Evolutionary conservation across 805 yeast genomes (phyloP), one percentile per base, ranked within the genome.

Genomic region (Suhomyces sp.): DNA sequence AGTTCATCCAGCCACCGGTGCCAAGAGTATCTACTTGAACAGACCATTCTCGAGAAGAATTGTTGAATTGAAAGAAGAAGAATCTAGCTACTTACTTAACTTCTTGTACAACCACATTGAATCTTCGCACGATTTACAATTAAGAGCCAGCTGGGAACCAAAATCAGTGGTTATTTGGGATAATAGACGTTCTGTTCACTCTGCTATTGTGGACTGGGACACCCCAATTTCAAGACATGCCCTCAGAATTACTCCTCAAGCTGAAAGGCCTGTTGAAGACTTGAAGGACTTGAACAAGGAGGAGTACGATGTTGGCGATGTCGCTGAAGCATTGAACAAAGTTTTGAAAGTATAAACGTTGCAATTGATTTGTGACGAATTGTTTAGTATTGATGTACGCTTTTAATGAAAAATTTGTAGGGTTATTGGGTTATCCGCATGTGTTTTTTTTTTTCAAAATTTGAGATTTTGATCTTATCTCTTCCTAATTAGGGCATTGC

Each of bases 111-210:
- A 57, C 45, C 74, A 69, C 53, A 64, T 70, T 27, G 73, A 70
- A 48, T 55, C 50, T 15, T 58, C 72, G 1, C 72, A 67, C 43
- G 74, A 70, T 51, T 65, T 70, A 53, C 75, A 70, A 51, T 65
- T 70, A 57, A 60, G 74, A 53, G 72, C 71, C 5, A 59, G 55
- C 47, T 71, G 75, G 74, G 70, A 66, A 52, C 72, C 70, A 27
- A 65, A 68, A 49, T 60, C 74, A 10, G 71, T 71, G 6, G 73
- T 66, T 8, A 60, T 68, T 31, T 71, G 74, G 73, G 73, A 69
- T 46, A 71, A 71, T 58, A 59, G 72, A 52, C 59, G 66, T 39
- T 57, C 63, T 6, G 65, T 67, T n/a, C 75, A 71, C 57, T 62
- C 72, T 1, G 73, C 74, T 5, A 61, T 66, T 35, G 58, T 67